Evolutionary conservation across 2,329 filamentous ascomycete species (phyloP).

Genomic region (Paraconiothyrium sp.): DNA sequence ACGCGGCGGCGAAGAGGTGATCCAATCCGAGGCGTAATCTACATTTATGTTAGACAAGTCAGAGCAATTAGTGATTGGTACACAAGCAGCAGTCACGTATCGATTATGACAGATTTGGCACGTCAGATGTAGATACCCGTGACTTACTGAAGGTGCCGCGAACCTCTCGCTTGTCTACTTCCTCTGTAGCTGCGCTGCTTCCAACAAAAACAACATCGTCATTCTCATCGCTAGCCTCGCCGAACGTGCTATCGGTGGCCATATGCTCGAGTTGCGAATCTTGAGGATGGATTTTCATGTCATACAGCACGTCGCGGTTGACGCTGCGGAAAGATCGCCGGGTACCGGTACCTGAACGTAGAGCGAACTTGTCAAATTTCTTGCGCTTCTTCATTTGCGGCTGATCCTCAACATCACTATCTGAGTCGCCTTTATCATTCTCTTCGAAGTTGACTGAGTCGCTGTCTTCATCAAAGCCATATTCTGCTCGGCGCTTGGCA

Average conservation of each 20-base stretch:
- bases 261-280: conserved; percentile 28
- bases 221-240: not conserved
- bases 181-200: conserved; percentile 6
- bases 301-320: conserved; percentile 32
- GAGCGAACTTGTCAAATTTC: conserved; percentile 19
- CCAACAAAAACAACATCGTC: conserved; percentile 10
- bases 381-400: conserved; percentile 18
- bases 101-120: not conserved
- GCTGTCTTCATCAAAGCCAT: conserved; percentile 24
- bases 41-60: not conserved
- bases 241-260: not conserved
- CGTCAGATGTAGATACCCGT: not conserved
- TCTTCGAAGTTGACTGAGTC: conserved; percentile 15
- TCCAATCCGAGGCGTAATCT: conserved; percentile 10
- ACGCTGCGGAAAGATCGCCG: conserved; percentile 38
- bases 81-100: not conserved
- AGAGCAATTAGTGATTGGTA: not conserved
- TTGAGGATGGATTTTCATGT: conserved; percentile 41
- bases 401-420: conserved; percentile 19
- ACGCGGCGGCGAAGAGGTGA: not conserved
- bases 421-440: conserved; percentile 14
- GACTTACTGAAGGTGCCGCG: not conserved
- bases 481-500: conserved; percentile 35
- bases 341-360: conserved; percentile 10
- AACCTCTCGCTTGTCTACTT: not conserved